Base-by-base conservation (phyloP, 176 grass and related monocot species). In the Themeda triandra region DNA sequence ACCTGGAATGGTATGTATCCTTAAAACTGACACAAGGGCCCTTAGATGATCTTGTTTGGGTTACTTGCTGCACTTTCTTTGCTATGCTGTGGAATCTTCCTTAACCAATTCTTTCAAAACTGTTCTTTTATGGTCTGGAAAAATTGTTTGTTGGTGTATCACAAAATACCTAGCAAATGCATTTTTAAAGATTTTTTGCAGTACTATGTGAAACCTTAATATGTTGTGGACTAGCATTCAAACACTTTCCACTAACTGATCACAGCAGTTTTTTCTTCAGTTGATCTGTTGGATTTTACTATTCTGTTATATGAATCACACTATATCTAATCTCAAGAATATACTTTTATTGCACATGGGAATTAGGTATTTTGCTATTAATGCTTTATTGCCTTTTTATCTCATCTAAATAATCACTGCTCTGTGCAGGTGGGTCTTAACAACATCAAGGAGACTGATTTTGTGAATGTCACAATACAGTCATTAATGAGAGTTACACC, bases 381-480 rank as follows among this genome's bases (percentile, higher is more conserved):
- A 40, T 66, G 27, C 56, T 27, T 60, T 24, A 25, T 60, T 60
- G 56, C 56, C n/a, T 60, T 44, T 84, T 84, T 63, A 66, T 84
- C 66, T 42, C 40, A 11, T 66, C 15, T 40, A 53, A 84, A 40
- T 62, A 89, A 54, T 90, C 21, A 4, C 5, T 84, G 33, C 45
- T 65, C 12, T 83, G 46, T 87, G 84, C 70, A 98, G 96, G 91
- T 98, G 79, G 96, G 96, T 95, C 96, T 98, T 85, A 98, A 98
- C 82, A 98, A 98, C 83, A 98, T 98, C 49, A 93, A 98, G 85
- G 96, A 98, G 86, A 98, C 96, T 42, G 96, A 98, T 66, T 98
- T 98, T 89, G 81, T 98, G 64, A 98, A 98, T 66, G 96, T 95
- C 73, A 98, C 96, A 77, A 98, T 95, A 86, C 96, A 98, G 64